These are phyloP conservation scores for Coemansia sp. DNA, from an alignment of 192 early-diverging fungal species.

Conservation along the genomic window DNA sequence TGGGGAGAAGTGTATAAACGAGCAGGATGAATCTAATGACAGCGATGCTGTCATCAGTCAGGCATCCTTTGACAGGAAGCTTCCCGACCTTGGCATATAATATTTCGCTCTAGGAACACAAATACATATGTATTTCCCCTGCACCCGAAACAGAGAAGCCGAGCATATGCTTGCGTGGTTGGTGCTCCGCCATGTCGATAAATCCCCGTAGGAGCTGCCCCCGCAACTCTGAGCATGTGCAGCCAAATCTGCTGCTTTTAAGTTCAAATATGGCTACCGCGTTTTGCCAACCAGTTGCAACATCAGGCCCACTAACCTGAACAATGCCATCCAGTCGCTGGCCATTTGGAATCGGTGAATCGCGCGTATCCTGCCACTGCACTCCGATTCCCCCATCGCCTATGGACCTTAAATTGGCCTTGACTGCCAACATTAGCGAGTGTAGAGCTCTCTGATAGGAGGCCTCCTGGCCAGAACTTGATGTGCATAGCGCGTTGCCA, in stretches of 20 bases:
- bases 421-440: background rate
- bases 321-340: conserved; percentile 3
- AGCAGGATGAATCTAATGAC: background rate
- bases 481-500: background rate
- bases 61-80: background rate
- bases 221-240: background rate
- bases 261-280: background rate
- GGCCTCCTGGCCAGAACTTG: background rate
- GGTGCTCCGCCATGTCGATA: conserved; percentile 4
- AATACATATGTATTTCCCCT: conserved; percentile 2
- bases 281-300: background rate
- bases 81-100: background rate
- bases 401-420: background rate
- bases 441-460: background rate
- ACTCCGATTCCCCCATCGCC: background rate
- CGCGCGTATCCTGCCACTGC: conserved; percentile 5
- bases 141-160: background rate
- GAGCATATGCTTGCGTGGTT: conserved; percentile 4
- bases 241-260: background rate
- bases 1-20: background rate
- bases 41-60: background rate
- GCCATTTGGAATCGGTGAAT: background rate
- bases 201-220: background rate
- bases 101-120: background rate
- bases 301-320: background rate